Evolutionary conservation across 768 basidiomycete genomes (phyloP).

Genomic region (Mycena olivaceomarginata): DNA sequence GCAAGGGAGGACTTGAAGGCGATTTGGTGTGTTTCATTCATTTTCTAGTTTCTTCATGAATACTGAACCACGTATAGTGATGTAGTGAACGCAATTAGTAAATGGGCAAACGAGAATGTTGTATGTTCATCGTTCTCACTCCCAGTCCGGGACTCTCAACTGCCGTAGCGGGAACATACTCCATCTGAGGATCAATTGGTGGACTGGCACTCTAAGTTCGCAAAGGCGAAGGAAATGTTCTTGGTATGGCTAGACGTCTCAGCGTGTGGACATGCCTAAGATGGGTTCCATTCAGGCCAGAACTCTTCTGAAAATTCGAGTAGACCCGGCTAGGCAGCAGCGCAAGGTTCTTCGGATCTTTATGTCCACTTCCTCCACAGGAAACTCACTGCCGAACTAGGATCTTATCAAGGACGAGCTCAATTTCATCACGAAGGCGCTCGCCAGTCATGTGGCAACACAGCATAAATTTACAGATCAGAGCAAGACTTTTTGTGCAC

Average conservation of each 20-base stretch:
- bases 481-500: constrained; percentile 29
- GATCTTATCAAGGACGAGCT: too few species aligned
- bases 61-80: constrained; percentile 24
- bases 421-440: neutral
- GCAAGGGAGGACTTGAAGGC: constrained; percentile 6
- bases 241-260: constrained; percentile 20
- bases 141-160: constrained; percentile 26
- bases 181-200: constrained; percentile 12
- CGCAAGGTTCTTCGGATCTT: neutral
- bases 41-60: constrained; percentile 27
- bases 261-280: constrained; percentile 13
- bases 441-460: neutral
- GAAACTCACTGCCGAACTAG: neutral
- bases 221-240: constrained; percentile 11
- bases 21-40: constrained; percentile 31
- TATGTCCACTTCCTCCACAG: neutral
- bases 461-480: constrained; percentile 26
- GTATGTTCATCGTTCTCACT: constrained; percentile 24
- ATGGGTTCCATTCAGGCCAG: constrained; percentile 18
- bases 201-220: constrained; percentile 26
- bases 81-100: constrained; percentile 23
- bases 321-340: neutral
- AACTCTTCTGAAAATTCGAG: constrained; percentile 24
- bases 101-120: constrained; percentile 29
- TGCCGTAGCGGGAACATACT: neutral